A percentile compares a stretch with the other conserved stretches of the same genome.
These are phyloP conservation scores for Crucihimalaya himalaica DNA, from an alignment of 345 rosid genomes.

Conservation along the genomic window DNA sequence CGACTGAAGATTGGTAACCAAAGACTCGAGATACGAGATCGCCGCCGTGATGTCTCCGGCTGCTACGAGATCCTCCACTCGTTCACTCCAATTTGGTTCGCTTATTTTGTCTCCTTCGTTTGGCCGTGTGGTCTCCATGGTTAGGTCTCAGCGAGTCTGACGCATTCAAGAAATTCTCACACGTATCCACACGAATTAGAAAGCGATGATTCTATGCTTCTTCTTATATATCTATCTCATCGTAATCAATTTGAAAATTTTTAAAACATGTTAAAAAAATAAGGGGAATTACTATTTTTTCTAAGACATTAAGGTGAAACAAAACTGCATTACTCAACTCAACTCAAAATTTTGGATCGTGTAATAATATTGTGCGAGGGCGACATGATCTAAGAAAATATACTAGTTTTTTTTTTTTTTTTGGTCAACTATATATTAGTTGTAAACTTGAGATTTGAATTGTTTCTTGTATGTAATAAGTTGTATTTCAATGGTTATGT, in stretches of 20 bases:
- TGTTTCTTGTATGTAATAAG: too few relatives aligned
- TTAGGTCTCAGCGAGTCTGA: constrained; percentile 20
- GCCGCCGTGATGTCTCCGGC: constrained; percentile 63
- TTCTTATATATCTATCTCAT: constrained; percentile 17
- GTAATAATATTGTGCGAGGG: background rate
- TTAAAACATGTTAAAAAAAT: background rate
- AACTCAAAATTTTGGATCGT: background rate
- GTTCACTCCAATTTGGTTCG: constrained; percentile 72
- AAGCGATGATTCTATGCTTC: constrained; percentile 13
- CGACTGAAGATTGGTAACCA: constrained; percentile 46
- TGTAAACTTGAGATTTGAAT: too few relatives aligned
- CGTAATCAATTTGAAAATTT: background rate
- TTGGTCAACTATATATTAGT: too few relatives aligned
- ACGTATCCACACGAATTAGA: constrained; percentile 31
- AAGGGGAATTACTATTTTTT: background rate
- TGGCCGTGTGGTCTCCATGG: constrained; percentile 32
- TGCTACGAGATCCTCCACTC: constrained; percentile 72
- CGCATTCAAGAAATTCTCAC: constrained; percentile 20
- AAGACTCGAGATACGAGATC: constrained; percentile 67
- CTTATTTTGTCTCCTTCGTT: constrained; percentile 31
- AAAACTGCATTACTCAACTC: background rate
- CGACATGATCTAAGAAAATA: background rate
- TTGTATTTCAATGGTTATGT: too few relatives aligned
- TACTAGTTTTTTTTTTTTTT: too few relatives aligned
- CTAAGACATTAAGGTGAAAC: background rate